phyloP scores from a whole-genome alignment of 345 rosid species.

The Pelargonium nanum region DNA sequence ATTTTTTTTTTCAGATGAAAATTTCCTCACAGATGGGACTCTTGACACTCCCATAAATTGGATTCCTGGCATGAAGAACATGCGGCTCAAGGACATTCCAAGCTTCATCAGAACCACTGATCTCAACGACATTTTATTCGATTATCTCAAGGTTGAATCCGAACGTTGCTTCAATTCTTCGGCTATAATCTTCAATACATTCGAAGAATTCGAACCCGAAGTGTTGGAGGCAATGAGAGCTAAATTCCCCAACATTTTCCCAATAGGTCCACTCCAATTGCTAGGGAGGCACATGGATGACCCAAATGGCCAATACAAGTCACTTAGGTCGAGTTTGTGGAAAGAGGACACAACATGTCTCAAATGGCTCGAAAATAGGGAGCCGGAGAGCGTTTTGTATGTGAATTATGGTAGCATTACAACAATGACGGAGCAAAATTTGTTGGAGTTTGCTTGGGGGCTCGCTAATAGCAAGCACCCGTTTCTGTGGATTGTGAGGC shows the following conservation, averaged over 20 bases:
- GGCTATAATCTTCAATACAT: constrained; percentile 31
- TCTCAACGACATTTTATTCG: constrained; percentile 20
- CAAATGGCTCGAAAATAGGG: not conserved
- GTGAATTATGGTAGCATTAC: not conserved
- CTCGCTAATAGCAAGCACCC: not conserved
- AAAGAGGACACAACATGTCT: not conserved
- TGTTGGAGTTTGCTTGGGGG: not conserved
- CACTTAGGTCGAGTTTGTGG: not conserved
- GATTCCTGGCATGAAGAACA: constrained; percentile 29
- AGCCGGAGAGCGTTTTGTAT: not conserved
- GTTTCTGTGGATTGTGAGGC: not conserved
- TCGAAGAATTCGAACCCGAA: constrained; percentile 28
- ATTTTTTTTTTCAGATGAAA: no score
- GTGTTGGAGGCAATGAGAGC: constrained; percentile 17
- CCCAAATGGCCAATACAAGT: not conserved
- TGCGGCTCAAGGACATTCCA: constrained; percentile 30
- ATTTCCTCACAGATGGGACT: constrained; percentile 17
- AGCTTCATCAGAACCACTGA: constrained; percentile 20
- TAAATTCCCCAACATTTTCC: constrained; percentile 15
- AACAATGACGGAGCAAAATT: not conserved
- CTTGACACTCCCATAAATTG: constrained; percentile 24
- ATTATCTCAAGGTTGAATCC: constrained; percentile 8
- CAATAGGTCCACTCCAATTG: constrained; percentile 28
- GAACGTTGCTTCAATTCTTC: constrained; percentile 19
- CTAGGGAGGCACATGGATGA: constrained; percentile 10